These are phyloP conservation scores for Candida tetrigidarum DNA, from an alignment of 1,139 yeast species.

Conservation along the genomic window DNA sequence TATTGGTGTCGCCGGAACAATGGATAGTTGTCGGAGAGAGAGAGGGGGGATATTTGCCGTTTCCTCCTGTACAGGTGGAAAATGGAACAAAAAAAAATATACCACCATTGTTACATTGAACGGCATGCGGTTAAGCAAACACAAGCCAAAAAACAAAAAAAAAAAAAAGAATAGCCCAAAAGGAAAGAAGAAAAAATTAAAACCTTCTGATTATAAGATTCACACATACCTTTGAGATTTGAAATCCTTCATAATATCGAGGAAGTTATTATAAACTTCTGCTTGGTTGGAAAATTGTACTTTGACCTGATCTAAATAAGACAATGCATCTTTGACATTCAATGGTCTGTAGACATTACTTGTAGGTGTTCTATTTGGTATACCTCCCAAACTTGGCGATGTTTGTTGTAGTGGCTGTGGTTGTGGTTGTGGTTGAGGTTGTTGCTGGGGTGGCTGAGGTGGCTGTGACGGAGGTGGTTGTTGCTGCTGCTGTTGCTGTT, in stretches of 20 bases:
- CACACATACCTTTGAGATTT: conserved; percentile 76
- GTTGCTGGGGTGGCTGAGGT: conserved; percentile 15
- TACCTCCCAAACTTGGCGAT: conserved; percentile 29
- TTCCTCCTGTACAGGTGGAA: not conserved
- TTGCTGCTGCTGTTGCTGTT: conserved; percentile 15
- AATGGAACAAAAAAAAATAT: no score
- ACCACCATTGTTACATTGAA: not conserved
- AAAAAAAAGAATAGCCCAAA: no score
- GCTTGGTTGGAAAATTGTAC: conserved; percentile 91
- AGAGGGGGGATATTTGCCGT: not conserved
- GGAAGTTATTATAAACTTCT: conserved; percentile 92
- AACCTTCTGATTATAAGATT: not conserved
- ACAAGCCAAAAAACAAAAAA: not conserved
- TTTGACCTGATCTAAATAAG: conserved; percentile 95
- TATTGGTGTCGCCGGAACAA: conserved; percentile 2
- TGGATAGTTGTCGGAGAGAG: not conserved
- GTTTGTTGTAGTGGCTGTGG: conserved; percentile 14
- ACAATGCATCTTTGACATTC: conserved; percentile 94
- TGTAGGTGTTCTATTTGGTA: conserved; percentile 48
- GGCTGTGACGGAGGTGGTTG: conserved; percentile 14
- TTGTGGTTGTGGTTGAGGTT: conserved; percentile 12
- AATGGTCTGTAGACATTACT: conserved; percentile 75
- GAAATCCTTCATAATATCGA: conserved; percentile 98
- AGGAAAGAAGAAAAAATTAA: no score
- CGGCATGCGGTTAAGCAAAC: conserved; percentile 2